Evolutionary conservation across 2,329 filamentous ascomycete genomes (phyloP).

Genomic region (Ophiostoma piceae): DNA sequence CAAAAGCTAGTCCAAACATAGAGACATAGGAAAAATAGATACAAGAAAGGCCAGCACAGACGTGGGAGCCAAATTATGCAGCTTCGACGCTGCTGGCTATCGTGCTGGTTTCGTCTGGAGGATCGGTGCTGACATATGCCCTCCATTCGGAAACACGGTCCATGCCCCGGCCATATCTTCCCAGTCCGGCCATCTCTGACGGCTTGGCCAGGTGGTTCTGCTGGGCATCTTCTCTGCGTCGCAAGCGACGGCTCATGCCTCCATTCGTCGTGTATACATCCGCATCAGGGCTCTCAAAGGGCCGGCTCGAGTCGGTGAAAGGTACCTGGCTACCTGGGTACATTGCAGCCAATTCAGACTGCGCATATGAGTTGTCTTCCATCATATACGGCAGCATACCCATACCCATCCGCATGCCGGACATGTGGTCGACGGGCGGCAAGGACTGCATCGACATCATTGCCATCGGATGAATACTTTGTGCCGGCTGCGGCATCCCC

Average conservation of each 20-base stretch:
- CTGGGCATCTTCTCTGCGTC: slow-evolving; percentile 10
- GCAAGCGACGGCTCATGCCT: slow-evolving; percentile 12
- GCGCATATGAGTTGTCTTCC: slow-evolving; percentile 39
- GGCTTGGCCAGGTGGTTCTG: slow-evolving; percentile 31
- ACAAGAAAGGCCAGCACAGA: background rate
- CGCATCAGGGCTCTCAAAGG: slow-evolving; percentile 19
- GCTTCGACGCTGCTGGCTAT: background rate
- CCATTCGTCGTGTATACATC: slow-evolving; percentile 3
- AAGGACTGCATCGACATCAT: slow-evolving; percentile 35
- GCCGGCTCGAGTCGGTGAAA: slow-evolving; percentile 4
- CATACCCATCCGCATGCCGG: slow-evolving; percentile 34
- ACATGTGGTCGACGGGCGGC: slow-evolving; percentile 27
- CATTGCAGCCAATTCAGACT: slow-evolving; percentile 19
- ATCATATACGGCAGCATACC: slow-evolving; percentile 39
- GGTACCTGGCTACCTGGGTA: slow-evolving; percentile 15
- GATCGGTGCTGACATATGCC: slow-evolving; percentile 43
- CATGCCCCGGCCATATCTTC: slow-evolving; percentile 42
- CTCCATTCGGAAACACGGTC: slow-evolving; percentile 47
- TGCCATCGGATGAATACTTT: slow-evolving; percentile 22
- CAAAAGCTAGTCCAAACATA: background rate
- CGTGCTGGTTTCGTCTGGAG: slow-evolving; percentile 33
- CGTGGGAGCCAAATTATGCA: background rate
- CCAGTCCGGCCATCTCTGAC: slow-evolving; percentile 46
- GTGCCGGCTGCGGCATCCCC: slow-evolving; percentile 23
- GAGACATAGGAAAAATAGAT: background rate